These are phyloP conservation scores for Protomyces gravidus DNA, from an alignment of 1,139 yeast genomes.

Conservation along the genomic window DNA sequence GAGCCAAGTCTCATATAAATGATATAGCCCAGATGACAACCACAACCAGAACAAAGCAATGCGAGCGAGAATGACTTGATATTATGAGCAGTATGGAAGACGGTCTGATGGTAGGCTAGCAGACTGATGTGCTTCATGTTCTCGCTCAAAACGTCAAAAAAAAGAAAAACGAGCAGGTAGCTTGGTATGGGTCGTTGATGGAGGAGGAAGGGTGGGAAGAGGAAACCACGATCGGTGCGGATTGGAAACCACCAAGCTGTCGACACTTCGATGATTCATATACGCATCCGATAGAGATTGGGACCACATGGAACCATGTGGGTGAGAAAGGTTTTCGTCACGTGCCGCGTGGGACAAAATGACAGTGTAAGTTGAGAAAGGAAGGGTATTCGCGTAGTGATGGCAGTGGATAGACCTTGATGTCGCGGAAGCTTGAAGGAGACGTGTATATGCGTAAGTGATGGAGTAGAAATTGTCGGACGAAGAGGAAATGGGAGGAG, in stretches of 20 bases:
- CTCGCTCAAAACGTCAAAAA: too few species aligned
- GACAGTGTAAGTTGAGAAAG: too few species aligned
- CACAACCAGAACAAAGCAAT: neutral
- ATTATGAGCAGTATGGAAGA: neutral
- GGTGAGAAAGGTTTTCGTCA: neutral
- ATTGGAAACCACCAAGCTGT: neutral
- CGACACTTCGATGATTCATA: slow-evolving; percentile 3
- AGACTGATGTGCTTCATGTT: too few species aligned
- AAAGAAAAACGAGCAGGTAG: neutral
- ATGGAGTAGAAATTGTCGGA: too few species aligned
- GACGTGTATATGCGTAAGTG: too few species aligned
- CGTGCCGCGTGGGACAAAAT: too few species aligned
- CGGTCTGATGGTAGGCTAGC: neutral
- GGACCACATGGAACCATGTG: too few species aligned
- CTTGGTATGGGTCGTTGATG: neutral
- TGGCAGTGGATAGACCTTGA: too few species aligned
- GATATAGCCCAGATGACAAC: neutral
- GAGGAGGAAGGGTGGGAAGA: too few species aligned
- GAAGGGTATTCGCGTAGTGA: too few species aligned
- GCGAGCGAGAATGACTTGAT: neutral
- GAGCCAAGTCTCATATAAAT: neutral
- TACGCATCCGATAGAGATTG: too few species aligned
- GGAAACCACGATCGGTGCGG: neutral
- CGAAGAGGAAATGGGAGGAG: neutral
- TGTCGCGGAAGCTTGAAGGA: too few species aligned